Percentiles rank a stretch among this genome's conserved stretches.
Conservation (phyloP, 202 grass and related monocot genomes). For the Bolboschoenoplectus hybrid region DNA sequence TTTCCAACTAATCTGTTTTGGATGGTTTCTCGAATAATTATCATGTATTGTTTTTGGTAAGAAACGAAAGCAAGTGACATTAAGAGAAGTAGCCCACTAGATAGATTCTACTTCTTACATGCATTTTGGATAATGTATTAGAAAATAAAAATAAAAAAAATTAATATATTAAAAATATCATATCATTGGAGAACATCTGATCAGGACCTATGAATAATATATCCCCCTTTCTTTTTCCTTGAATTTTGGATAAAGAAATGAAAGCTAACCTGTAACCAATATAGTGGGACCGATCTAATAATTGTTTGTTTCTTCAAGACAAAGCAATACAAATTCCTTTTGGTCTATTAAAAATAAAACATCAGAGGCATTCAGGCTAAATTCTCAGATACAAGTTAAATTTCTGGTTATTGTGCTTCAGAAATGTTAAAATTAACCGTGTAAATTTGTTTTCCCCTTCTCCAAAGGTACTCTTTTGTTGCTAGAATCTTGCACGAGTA, state of each 20-base stretch:
- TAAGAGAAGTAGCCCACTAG: background rate
- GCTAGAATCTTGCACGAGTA: background rate
- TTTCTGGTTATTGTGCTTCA: background rate
- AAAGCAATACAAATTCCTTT: conserved; percentile 7
- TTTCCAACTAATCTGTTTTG: too few relatives aligned
- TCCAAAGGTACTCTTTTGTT: background rate
- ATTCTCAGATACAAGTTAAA: background rate
- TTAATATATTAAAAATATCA: background rate
- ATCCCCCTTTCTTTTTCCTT: background rate
- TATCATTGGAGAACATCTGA: conserved; percentile 8
- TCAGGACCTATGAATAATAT: background rate
- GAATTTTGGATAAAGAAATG: background rate
- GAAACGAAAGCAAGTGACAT: too few relatives aligned
- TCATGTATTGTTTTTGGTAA: too few relatives aligned
- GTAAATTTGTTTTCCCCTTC: background rate
- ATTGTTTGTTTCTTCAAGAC: background rate
- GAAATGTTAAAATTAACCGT: background rate
- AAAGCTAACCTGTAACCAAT: conserved; percentile 10
- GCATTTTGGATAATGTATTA: background rate
- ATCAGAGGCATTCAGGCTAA: background rate
- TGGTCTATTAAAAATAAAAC: background rate
- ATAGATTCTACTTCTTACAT: background rate
- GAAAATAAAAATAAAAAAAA: background rate
- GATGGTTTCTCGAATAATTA: too few relatives aligned
- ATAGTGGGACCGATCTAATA: background rate